Evolutionary conservation across 768 basidiomycete species (phyloP).

Genomic region (Panaeolus papilionaceus): DNA sequence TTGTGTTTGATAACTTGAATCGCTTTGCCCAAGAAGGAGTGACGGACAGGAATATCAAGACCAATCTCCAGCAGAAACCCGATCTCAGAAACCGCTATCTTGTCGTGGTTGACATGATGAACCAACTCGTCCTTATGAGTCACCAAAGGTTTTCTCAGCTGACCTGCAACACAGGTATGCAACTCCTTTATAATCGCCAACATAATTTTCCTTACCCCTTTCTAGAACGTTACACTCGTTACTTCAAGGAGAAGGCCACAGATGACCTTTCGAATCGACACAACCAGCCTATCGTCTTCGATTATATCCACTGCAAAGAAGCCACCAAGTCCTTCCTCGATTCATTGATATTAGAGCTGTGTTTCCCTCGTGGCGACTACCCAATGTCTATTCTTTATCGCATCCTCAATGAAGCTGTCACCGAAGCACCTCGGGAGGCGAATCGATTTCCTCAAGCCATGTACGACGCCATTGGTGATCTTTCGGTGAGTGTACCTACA

Average conservation of each 20-base stretch:
- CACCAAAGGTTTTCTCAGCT: conserved; percentile 73
- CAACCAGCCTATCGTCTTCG: conserved; percentile 66
- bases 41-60: conserved; percentile 56
- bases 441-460: conserved; percentile 80
- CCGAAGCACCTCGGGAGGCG: conserved; percentile 75
- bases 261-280: conserved; percentile 40
- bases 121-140: conserved; percentile 60
- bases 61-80: conserved; percentile 56
- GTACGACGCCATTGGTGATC: conserved; percentile 84
- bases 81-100: conserved; percentile 66
- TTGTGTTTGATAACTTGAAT: conserved; percentile 65
- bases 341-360: conserved; percentile 83
- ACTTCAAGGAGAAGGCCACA: conserved; percentile 65
- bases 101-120: conserved; percentile 67
- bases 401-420: conserved; percentile 72
- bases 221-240: conserved; percentile 73
- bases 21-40: conserved; percentile 62
- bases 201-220: conserved; percentile 11
- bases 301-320: conserved; percentile 63
- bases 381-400: conserved; percentile 70
- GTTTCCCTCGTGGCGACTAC: conserved; percentile 73
- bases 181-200: conserved; percentile 16
- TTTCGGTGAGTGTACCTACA: conserved; percentile 56
- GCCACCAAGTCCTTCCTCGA: conserved; percentile 82
- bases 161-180: conserved; percentile 73